These are phyloP conservation scores for Claviceps sp. DNA, from an alignment of 2,329 filamentous ascomycete species.

Conservation along the genomic window DNA sequence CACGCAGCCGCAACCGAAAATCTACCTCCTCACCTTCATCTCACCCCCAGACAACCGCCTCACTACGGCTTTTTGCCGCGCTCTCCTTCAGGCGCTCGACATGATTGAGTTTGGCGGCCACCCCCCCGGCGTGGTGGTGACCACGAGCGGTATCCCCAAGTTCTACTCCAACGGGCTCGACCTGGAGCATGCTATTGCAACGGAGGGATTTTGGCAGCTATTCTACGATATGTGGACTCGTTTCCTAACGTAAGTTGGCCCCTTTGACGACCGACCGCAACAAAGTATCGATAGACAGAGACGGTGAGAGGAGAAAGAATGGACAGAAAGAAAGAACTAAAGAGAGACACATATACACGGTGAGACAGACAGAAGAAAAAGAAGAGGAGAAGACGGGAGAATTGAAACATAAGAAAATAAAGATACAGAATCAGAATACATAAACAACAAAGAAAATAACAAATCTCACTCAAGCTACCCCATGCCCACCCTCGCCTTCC, in stretches of 20 bases:
- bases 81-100: constrained; percentile 59
- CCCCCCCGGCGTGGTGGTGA: constrained; percentile 60
- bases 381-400: background rate
- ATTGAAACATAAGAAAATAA: background rate
- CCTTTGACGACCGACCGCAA: too few species aligned
- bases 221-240: constrained; percentile 54
- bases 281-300: background rate
- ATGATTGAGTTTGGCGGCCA: constrained; percentile 52
- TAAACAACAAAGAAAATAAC: constrained; percentile 30
- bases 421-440: background rate
- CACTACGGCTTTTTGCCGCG: constrained; percentile 51
- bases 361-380: background rate
- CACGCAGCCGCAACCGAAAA: constrained; percentile 42
- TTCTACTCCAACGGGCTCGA: constrained; percentile 82
- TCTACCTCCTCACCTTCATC: constrained; percentile 62
- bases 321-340: background rate
- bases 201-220: constrained; percentile 47
- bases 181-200: constrained; percentile 48
- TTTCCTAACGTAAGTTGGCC: constrained; percentile 26
- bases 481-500: constrained; percentile 68
- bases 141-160: constrained; percentile 60
- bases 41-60: constrained; percentile 67
- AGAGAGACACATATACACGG: background rate
- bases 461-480: constrained; percentile 57
- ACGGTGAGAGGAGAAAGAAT: background rate